phyloP scores from a whole-genome alignment of 257 asterid genomes.

The Henckelia pumila region DNA sequence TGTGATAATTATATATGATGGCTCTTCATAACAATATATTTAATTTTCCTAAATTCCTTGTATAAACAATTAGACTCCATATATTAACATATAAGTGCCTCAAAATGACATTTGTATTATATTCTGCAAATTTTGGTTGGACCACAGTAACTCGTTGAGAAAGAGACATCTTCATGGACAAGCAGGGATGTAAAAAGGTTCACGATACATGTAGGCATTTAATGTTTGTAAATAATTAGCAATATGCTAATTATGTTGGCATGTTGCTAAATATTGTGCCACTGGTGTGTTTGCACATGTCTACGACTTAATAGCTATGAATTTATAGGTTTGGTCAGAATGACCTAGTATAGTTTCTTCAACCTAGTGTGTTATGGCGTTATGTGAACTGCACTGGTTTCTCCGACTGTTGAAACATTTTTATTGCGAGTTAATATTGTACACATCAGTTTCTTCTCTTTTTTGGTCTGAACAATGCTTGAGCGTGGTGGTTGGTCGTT shows the following conservation, averaged over 20 bases:
- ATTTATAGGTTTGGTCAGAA: constrained; percentile 8
- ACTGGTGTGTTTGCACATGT: constrained; percentile 11
- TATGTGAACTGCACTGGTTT: constrained; percentile 19
- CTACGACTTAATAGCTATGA: constrained; percentile 11
- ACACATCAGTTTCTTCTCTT: background rate
- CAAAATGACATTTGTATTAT: constrained; percentile 4
- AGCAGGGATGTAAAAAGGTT: background rate
- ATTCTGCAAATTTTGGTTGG: constrained; percentile 8
- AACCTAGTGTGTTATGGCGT: background rate
- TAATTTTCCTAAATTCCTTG: no score
- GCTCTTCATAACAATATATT: no score
- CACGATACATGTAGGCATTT: background rate
- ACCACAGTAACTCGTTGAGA: constrained; percentile 18
- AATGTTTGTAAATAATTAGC: background rate
- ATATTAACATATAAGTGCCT: background rate
- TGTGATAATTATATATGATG: no score
- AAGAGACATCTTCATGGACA: constrained; percentile 10
- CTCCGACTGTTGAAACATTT: background rate
- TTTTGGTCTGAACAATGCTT: background rate
- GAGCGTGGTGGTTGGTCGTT: constrained; percentile 16
- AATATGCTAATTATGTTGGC: constrained; percentile 7
- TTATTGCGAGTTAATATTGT: background rate
- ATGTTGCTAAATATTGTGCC: background rate
- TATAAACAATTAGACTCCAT: no score
- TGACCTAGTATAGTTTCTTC: constrained; percentile 1